Evolutionary conservation across 129 eudicot species (phyloP).

Genomic region (Escallonia herrerae): DNA sequence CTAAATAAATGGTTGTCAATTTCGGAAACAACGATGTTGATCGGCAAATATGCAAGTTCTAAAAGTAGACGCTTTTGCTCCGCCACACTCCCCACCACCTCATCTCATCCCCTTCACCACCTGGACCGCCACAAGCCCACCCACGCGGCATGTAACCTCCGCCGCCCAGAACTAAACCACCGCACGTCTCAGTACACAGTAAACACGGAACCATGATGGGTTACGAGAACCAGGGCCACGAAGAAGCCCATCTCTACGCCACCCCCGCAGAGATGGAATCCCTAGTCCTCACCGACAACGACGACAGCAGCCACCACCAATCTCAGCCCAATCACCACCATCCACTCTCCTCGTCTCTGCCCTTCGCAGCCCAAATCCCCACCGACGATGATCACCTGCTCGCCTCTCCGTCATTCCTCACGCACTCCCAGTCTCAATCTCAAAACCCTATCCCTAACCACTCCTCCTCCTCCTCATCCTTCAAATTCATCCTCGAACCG

Average conservation of each 20-base stretch:
- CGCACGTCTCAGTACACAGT: no score
- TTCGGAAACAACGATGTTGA: no score
- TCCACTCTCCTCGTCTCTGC: constrained; percentile 43
- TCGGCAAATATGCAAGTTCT: no score
- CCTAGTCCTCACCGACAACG: constrained; percentile 38
- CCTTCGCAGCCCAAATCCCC: constrained; percentile 47
- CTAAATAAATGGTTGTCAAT: no score
- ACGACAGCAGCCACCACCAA: constrained; percentile 1
- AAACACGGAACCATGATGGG: constrained; percentile 46
- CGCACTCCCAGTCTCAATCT: constrained; percentile 15
- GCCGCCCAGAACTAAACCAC: not conserved
- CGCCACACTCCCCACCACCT: constrained; percentile 11
- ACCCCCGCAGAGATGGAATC: constrained; percentile 59
- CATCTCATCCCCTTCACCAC: not conserved
- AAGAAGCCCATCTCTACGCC: constrained; percentile 41
- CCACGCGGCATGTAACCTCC: constrained; percentile 7
- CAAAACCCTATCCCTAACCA: constrained; percentile 26
- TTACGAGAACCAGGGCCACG: constrained; percentile 49
- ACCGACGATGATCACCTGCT: constrained; percentile 28
- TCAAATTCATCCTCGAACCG: constrained; percentile 73
- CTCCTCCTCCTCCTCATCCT: constrained; percentile 17
- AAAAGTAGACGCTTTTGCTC: constrained; percentile 2
- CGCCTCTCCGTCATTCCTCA: constrained; percentile 16
- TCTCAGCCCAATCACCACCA: constrained; percentile 15
- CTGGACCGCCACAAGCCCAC: constrained; percentile 5